Evolutionary conservation across 257 asterid genomes (phyloP).

Genomic region (Asclepias syriaca): DNA sequence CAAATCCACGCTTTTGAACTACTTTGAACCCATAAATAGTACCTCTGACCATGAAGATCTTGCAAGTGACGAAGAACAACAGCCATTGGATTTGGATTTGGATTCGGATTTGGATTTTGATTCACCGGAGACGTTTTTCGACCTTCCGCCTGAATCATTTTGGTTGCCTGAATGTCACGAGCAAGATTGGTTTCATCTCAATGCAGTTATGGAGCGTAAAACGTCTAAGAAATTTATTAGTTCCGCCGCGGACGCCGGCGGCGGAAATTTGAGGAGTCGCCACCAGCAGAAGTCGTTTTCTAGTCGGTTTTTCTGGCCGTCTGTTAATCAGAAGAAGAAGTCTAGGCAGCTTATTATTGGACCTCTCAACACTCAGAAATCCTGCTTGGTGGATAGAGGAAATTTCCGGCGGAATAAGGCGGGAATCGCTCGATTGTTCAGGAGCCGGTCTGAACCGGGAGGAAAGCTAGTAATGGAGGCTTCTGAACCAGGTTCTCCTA

Average conservation of each 20-base stretch:
- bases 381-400: slow-evolving; percentile 14
- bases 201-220: slow-evolving; percentile 56
- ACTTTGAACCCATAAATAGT: background rate
- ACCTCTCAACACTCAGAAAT: slow-evolving; percentile 28
- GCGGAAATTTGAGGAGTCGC: slow-evolving; percentile 13
- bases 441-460: slow-evolving; percentile 41
- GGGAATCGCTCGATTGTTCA: slow-evolving; percentile 21
- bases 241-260: slow-evolving; percentile 1
- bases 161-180: slow-evolving; percentile 43
- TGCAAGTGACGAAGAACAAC: slow-evolving; percentile 2
- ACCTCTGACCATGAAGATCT: background rate
- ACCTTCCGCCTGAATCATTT: slow-evolving; percentile 63
- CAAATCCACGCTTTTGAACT: background rate
- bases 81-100: slow-evolving; percentile 10
- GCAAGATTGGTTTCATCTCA: slow-evolving; percentile 47
- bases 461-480: slow-evolving; percentile 23
- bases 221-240: slow-evolving; percentile 37
- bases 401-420: slow-evolving; percentile 25
- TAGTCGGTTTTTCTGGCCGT: slow-evolving; percentile 18
- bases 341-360: slow-evolving; percentile 34
- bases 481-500: slow-evolving; percentile 74
- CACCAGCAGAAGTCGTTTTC: slow-evolving; percentile 29
- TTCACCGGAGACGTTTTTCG: slow-evolving; percentile 25
- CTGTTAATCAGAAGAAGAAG: slow-evolving; percentile 1
- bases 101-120: slow-evolving; percentile 20